These are phyloP conservation scores for Heritiera littoralis DNA, from an alignment of 345 rosid genomes.

Conservation along the genomic window DNA sequence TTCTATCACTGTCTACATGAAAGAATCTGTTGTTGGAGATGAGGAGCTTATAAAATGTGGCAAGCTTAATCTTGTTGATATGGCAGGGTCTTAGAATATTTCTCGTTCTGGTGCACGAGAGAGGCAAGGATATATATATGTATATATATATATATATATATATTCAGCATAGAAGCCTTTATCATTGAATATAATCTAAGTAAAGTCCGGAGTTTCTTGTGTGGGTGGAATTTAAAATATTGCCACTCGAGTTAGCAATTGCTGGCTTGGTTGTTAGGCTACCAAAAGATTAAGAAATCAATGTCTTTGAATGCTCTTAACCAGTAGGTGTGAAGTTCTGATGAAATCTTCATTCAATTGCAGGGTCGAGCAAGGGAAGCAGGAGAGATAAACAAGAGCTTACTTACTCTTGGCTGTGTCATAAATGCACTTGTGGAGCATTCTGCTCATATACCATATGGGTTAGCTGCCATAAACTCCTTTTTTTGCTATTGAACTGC, in stretches of 20 bases:
- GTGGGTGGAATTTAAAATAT: neutral
- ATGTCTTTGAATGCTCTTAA: neutral
- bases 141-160: no score
- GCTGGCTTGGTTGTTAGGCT: neutral
- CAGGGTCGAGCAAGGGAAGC: conserved; percentile 98
- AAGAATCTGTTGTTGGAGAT: conserved; percentile 82
- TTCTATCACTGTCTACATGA: conserved; percentile 74
- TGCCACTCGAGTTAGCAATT: neutral
- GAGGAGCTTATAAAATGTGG: conserved; percentile 94
- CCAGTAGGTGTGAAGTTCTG: neutral
- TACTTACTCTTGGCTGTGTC: conserved; percentile 95
- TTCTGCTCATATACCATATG: conserved; percentile 94
- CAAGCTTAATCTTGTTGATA: conserved; percentile 95
- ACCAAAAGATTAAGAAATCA: neutral
- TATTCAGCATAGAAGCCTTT: no score
- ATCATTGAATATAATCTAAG: no score
- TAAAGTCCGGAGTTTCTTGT: neutral
- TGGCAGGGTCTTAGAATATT: conserved; percentile 97
- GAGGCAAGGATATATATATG: conserved; percentile 7
- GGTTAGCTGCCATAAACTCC: conserved; percentile 38
- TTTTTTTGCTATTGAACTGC: neutral
- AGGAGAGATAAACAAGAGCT: conserved; percentile 96
- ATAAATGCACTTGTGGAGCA: conserved; percentile 97
- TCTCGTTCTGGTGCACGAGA: conserved; percentile 87
- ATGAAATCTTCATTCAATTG: conserved; percentile 21